phyloP scores from a whole-genome alignment of 2,329 filamentous ascomycete species.

The Hypoxylon sp. region DNA sequence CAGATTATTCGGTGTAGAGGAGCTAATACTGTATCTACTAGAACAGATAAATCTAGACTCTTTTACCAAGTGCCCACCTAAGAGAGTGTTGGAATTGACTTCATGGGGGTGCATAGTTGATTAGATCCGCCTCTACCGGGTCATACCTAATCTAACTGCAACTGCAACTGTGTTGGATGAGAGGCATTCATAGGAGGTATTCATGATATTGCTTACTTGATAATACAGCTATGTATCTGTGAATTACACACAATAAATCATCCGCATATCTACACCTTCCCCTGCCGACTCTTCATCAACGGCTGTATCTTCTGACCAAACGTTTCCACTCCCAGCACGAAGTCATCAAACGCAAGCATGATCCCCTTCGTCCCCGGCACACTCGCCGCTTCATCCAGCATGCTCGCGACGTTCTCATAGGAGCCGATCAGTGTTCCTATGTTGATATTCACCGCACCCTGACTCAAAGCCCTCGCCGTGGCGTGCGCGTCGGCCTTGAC shows the following conservation, averaged over 20 bases:
- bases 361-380: constrained; percentile 47
- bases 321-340: constrained; percentile 42
- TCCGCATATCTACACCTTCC: constrained; percentile 4
- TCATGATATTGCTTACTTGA: too few relatives aligned
- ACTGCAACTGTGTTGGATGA: too few relatives aligned
- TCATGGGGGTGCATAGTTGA: too few relatives aligned
- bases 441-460: constrained; percentile 47
- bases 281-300: constrained; percentile 46
- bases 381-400: constrained; percentile 47
- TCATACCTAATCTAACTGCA: too few relatives aligned
- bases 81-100: too few relatives aligned
- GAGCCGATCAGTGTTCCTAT: constrained; percentile 45
- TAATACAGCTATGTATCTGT: too few relatives aligned
- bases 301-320: constrained; percentile 48
- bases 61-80: too few relatives aligned
- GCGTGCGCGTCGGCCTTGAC: constrained; percentile 44
- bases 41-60: constrained; percentile 5
- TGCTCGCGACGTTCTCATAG: constrained; percentile 42
- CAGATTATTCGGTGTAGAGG: background rate
- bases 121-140: too few relatives aligned
- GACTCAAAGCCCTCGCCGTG: constrained; percentile 41
- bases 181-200: too few relatives aligned
- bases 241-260: too few relatives aligned
- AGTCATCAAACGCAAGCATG: constrained; percentile 48
- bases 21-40: background rate